phyloP scores from a whole-genome alignment of 2,329 filamentous ascomycete species.

The Volutella citrinella region DNA sequence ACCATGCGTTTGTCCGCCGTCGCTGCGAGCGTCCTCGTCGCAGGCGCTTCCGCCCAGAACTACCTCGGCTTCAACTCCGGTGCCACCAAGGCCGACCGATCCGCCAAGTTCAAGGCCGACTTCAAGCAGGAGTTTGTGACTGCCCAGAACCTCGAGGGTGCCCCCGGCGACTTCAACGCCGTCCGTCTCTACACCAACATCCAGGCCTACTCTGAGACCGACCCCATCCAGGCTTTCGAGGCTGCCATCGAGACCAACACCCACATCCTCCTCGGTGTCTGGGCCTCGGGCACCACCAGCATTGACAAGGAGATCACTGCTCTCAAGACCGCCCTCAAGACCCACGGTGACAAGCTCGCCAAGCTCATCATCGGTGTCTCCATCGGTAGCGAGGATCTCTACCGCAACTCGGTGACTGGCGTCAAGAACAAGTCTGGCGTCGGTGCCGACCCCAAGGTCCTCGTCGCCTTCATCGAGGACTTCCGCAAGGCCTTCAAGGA shows the following conservation, averaged over 20 bases:
- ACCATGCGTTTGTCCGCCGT: constrained; percentile 42
- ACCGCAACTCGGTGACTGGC: constrained; percentile 60
- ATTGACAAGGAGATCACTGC: constrained; percentile 60
- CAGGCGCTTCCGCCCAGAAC: constrained; percentile 41
- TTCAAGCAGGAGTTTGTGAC: constrained; percentile 45
- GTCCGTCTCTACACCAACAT: constrained; percentile 68
- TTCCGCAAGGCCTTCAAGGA: constrained; percentile 56
- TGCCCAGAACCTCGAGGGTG: constrained; percentile 30
- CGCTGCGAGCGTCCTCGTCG: constrained; percentile 37
- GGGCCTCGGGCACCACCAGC: constrained; percentile 53
- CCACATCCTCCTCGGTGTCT: constrained; percentile 62
- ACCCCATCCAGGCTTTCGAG: constrained; percentile 79
- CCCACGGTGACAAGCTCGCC: constrained; percentile 48
- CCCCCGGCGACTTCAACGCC: constrained; percentile 55
- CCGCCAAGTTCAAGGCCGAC: constrained; percentile 52
- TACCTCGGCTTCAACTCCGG: constrained; percentile 55
- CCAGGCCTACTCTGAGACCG: constrained; percentile 62
- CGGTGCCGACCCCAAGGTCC: constrained; percentile 55
- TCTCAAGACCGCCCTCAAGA: constrained; percentile 52
- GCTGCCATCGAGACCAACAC: constrained; percentile 61
- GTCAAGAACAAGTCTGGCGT: constrained; percentile 59
- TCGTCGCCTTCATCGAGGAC: constrained; percentile 65
- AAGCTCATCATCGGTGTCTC: constrained; percentile 62
- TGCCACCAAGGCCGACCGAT: constrained; percentile 42
- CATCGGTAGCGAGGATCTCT: constrained; percentile 66